Evolutionary conservation across 257 asterid genomes (phyloP), one percentile per base, ranked within the genome.

Genomic region (Solanum pimpinellifolium): DNA sequence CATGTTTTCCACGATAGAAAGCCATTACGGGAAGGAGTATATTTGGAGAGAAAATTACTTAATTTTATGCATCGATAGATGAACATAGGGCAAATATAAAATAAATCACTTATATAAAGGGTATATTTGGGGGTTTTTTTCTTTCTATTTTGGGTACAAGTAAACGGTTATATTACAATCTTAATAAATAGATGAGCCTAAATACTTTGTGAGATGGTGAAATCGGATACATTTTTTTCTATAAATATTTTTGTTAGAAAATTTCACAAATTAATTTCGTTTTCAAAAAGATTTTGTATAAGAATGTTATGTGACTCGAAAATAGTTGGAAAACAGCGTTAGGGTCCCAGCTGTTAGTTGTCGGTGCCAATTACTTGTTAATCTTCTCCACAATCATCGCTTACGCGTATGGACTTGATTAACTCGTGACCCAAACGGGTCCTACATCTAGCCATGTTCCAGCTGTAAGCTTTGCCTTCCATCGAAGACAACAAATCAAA

Each of bases 391-490:
- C 49, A 88, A 92, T 92, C 87, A 88, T 86, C 92, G 89, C 88
- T 91, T 42, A 87, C 88, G 87, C 84, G 92, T 20, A 23, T 9
- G 27, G 39, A n/a, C 29, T 41, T 23, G 35, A 66, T 87, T 90
- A 83, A 89, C 35, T 25, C 21, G 9, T 35, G 16, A 35, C 49
- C 6, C 23, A 2, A 33, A 31, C 1, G 20, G 90, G 84, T 1
- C 93, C 91, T 88, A 85, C 87, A 5, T 2, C 82, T 11, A 35
- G 59, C 83, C 81, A 66, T 86, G 77, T 86, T 87, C 92, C 93
- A 92, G 95, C 93, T 92, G 92, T 89, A 88, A 77, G 18, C 83
- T 37, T 49, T 82, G 75, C 85, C 69, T 74, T 16, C 21, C 62
- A 20, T 65, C 87, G 86, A 86, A 85, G 82, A 80, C 85, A 86